phyloP scores from a whole-genome alignment of 345 rosid species.

The Acer yangbiense region DNA sequence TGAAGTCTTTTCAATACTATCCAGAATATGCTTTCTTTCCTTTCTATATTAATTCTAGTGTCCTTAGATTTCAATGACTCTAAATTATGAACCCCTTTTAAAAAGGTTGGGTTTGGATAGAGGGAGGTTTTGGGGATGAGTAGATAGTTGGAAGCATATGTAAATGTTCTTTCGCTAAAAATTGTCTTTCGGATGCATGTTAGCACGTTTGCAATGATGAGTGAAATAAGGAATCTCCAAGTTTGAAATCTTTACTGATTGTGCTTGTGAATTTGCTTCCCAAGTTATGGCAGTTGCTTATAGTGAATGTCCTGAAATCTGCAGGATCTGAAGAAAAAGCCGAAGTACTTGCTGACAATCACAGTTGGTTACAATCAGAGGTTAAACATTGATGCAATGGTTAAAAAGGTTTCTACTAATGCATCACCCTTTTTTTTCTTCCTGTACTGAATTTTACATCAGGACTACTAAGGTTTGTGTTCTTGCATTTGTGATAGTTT shows the following conservation, averaged over 20 bases:
- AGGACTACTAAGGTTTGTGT: conserved; percentile 30
- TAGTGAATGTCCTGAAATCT: conserved; percentile 20
- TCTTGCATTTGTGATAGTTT: conserved; percentile 54
- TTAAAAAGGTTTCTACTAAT: conserved; percentile 65
- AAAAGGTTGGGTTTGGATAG: background rate
- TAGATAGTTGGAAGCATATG: conserved; percentile 2
- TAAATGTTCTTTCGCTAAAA: background rate
- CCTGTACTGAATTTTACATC: conserved; percentile 9
- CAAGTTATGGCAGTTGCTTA: background rate
- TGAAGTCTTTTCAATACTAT: background rate
- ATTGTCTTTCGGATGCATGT: background rate
- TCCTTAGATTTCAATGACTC: background rate
- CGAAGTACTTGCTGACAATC: conserved; percentile 78
- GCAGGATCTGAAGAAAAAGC: conserved; percentile 84
- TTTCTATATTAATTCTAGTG: background rate
- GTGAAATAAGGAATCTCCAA: background rate
- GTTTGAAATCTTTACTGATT: conserved; percentile 1
- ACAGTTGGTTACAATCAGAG: conserved; percentile 85
- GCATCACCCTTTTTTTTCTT: background rate
- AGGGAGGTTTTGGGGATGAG: background rate
- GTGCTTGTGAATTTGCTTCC: background rate
- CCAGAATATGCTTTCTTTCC: background rate
- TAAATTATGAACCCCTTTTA: background rate
- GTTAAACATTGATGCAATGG: conserved; percentile 62
- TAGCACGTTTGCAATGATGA: background rate